Evolutionary conservation across 176 grass and related monocot genomes (phyloP), one percentile per base, ranked within the genome.

Genomic region (Alopecurus myosuroides): DNA sequence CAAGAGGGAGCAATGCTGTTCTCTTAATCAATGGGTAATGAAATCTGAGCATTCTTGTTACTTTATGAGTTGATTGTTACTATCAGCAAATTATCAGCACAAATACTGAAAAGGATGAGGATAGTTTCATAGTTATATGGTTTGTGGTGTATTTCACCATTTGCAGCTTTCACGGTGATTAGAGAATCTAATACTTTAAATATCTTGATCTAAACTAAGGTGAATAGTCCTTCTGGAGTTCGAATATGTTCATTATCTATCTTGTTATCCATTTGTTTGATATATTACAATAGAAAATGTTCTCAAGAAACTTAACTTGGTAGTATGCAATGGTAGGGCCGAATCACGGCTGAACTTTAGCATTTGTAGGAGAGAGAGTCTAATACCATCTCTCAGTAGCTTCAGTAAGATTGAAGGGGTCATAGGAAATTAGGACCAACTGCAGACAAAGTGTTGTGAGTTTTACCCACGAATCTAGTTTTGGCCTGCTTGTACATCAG

Each of bases 21-120:
- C 91, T 99, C 75, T 86, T 99, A 88, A 90, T 99, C 86, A 99
- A 99, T 36, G 97, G 97, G 97, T 99, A 99, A 90, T 28, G 70
- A 71, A 34, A 42, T 76, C n/a, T 76, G 58, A 80, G 25, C 9
- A 60, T 87, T 77, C 29, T 48, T 15, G 28, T 34, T 46, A 34
- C 63, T 69, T 20, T 64, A 66, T 85, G 25, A 51, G 23, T 84
- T 62, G 26, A 77, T 74, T 65, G 42, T 77, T 57, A 48, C 51
- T 60, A 56, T 74, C 26, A 66, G 45, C 13, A 77, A 34, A 49
- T 84, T 15, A 49, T 40, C 35, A 84, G 37, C 23, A 56, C 23
- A 57, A 71, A 44, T 58, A 52, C 34, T 84, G 13, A 50, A 61
- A 14, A 55, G 72, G 37, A 7, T 0, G 18, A 75, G 17, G 46